These are phyloP conservation scores for Silene vulgaris DNA, from an alignment of 179 eudicot species.

Conservation along the genomic window DNA sequence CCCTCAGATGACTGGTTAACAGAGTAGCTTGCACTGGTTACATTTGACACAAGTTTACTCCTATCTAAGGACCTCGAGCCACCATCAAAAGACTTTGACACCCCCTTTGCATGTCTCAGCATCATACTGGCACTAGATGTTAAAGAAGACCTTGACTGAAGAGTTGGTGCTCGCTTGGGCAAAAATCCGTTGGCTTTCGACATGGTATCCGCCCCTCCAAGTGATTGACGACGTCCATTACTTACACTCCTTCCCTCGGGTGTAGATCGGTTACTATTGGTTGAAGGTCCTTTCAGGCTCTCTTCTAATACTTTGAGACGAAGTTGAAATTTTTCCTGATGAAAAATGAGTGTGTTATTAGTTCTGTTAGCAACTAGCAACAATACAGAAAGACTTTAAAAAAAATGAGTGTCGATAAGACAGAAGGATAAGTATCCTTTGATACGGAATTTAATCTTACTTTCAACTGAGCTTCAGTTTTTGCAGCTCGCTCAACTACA, in stretches of 20 bases:
- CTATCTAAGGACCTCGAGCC: constrained; percentile 79
- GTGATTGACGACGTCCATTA: constrained; percentile 91
- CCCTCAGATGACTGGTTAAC: constrained; percentile 47
- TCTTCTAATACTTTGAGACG: constrained; percentile 91
- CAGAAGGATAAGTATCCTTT: background rate
- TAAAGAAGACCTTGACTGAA: constrained; percentile 61
- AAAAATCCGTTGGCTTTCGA: constrained; percentile 78
- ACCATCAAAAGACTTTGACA: constrained; percentile 91
- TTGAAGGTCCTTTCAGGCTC: constrained; percentile 60
- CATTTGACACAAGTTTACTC: constrained; percentile 62
- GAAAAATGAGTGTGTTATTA: constrained; percentile 2
- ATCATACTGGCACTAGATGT: constrained; percentile 67
- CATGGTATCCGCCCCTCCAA: constrained; percentile 82
- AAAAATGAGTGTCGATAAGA: background rate
- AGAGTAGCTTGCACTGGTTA: constrained; percentile 45
- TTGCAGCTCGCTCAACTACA: constrained; percentile 74
- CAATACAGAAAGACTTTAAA: background rate
- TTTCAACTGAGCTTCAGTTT: constrained; percentile 84
- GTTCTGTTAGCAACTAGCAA: background rate
- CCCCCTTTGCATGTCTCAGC: constrained; percentile 86
- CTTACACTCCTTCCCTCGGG: constrained; percentile 65
- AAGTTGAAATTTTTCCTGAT: constrained; percentile 77
- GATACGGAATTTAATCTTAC: constrained; percentile 35
- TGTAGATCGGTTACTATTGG: constrained; percentile 41
- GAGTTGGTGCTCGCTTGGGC: constrained; percentile 78